These are phyloP conservation scores for Neofusicoccum umdonicola DNA, from an alignment of 2,329 filamentous ascomycete genomes.

Conservation along the genomic window DNA sequence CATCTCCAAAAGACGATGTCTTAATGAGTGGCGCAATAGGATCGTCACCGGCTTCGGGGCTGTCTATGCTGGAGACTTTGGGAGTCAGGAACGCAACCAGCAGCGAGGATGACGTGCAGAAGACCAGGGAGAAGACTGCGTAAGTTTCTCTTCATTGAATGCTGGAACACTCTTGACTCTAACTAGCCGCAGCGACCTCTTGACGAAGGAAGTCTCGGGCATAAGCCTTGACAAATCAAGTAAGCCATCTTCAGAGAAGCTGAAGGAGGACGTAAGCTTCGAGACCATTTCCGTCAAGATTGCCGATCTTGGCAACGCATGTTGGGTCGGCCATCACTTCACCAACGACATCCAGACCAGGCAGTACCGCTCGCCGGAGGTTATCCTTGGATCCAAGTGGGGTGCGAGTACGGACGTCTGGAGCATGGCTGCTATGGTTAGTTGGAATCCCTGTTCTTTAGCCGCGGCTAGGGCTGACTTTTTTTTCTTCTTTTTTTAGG, in stretches of 20 bases:
- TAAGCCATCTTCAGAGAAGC: slow-evolving; percentile 54
- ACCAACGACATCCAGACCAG: slow-evolving; percentile 98
- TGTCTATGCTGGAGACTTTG: slow-evolving; percentile 60
- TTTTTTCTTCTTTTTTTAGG: slow-evolving; percentile 40
- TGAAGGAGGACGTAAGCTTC: slow-evolving; percentile 57
- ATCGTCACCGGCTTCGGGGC: slow-evolving; percentile 39
- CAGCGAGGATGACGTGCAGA: slow-evolving; percentile 60
- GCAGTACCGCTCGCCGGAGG: slow-evolving; percentile 95
- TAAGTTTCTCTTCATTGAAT: slow-evolving; percentile 50
- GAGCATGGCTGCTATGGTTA: slow-evolving; percentile 99
- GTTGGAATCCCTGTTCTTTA: slow-evolving; percentile 26
- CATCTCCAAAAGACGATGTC: slow-evolving; percentile 42
- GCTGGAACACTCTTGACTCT: background rate
- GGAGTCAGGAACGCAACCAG: slow-evolving; percentile 53
- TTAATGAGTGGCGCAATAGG: slow-evolving; percentile 58
- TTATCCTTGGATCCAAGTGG: slow-evolving; percentile 96
- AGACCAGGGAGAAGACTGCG: slow-evolving; percentile 90
- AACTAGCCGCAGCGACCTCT: slow-evolving; percentile 63
- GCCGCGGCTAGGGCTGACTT: too few species aligned
- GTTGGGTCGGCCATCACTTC: slow-evolving; percentile 98
- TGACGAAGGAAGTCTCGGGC: slow-evolving; percentile 89
- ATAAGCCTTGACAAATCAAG: slow-evolving; percentile 78
- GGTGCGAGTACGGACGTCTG: slow-evolving; percentile 98
- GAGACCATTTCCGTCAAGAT: slow-evolving; percentile 98
- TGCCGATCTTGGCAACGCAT: slow-evolving; percentile 95